phyloP scores from a whole-genome alignment of 352 stramenopile genomes.

The Phytophthora nicotianae region DNA sequence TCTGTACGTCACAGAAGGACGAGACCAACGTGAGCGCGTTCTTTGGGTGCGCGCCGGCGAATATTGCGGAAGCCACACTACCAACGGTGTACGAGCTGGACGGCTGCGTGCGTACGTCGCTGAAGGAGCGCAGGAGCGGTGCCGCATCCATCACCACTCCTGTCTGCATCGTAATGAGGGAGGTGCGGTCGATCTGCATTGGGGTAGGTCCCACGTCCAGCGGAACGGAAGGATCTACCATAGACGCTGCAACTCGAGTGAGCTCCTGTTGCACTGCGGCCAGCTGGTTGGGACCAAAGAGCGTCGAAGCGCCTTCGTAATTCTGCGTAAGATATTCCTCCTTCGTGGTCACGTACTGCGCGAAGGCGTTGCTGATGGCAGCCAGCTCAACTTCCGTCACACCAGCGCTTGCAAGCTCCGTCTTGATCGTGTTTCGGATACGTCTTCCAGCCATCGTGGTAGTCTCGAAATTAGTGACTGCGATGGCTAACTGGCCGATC shows the following conservation, averaged over 20 bases:
- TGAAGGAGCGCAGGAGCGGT: slow-evolving; percentile 15
- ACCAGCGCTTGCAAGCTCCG: slow-evolving; percentile 23
- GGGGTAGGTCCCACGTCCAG: background rate
- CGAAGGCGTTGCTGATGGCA: slow-evolving; percentile 62
- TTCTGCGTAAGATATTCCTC: slow-evolving; percentile 68
- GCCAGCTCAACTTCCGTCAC: slow-evolving; percentile 59
- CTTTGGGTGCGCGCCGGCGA: slow-evolving; percentile 52
- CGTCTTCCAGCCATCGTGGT: slow-evolving; percentile 39
- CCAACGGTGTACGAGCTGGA: background rate
- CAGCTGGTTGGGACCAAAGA: slow-evolving; percentile 72
- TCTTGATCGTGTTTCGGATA: slow-evolving; percentile 43
- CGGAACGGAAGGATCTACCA: background rate
- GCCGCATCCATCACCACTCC: background rate
- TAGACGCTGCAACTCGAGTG: slow-evolving; percentile 28
- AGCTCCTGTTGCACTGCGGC: slow-evolving; percentile 53
- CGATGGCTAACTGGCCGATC: background rate
- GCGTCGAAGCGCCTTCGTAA: slow-evolving; percentile 73
- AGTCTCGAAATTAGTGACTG: background rate
- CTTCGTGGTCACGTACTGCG: slow-evolving; percentile 54
- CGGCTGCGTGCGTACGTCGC: slow-evolving; percentile 1
- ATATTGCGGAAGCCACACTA: slow-evolving; percentile 40
- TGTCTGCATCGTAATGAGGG: background rate
- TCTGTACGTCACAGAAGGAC: slow-evolving; percentile 64
- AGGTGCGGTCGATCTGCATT: background rate
- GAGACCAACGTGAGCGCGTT: slow-evolving; percentile 42